These are phyloP conservation scores for Phycomyces blakesleeanus DNA, from an alignment of 192 early-diverging fungal species.

Conservation along the genomic window DNA sequence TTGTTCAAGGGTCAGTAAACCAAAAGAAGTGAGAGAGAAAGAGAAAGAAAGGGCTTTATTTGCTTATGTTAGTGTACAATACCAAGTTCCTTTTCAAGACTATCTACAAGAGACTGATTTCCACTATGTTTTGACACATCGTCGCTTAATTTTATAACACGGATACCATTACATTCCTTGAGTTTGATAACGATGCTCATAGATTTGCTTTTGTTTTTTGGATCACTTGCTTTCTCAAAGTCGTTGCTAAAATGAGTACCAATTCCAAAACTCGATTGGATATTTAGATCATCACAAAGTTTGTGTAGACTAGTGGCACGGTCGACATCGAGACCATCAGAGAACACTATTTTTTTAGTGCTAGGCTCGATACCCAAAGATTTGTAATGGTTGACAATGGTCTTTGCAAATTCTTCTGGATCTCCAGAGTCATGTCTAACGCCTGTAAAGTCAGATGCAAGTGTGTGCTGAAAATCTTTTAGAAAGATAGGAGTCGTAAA, in stretches of 20 bases:
- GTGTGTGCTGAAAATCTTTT: slow-evolving; percentile 46
- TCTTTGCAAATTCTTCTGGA: slow-evolving; percentile 52
- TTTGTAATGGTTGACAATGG: slow-evolving; percentile 55
- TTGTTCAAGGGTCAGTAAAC: too few relatives aligned
- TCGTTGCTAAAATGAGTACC: slow-evolving; percentile 59
- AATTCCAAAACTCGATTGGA: slow-evolving; percentile 65
- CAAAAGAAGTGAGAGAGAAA: too few relatives aligned
- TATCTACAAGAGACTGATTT: slow-evolving; percentile 15
- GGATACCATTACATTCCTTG: slow-evolving; percentile 47
- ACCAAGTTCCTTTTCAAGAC: too few relatives aligned
- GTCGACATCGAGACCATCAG: slow-evolving; percentile 58
- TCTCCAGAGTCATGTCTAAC: slow-evolving; percentile 78
- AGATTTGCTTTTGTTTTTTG: slow-evolving; percentile 30
- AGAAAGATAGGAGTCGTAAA: slow-evolving; percentile 65
- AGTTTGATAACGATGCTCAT: slow-evolving; percentile 78
- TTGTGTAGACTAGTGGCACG: slow-evolving; percentile 46
- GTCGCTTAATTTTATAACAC: slow-evolving; percentile 72
- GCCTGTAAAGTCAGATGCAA: slow-evolving; percentile 52
- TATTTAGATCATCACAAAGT: slow-evolving; percentile 37
- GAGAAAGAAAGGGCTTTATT: too few relatives aligned
- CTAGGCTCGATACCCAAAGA: slow-evolving; percentile 51
- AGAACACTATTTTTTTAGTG: slow-evolving; percentile 67
- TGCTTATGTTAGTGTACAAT: too few relatives aligned
- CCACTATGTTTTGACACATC: slow-evolving; percentile 60
- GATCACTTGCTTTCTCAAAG: slow-evolving; percentile 53